These are phyloP conservation scores for Quercus aquifolioides DNA, from an alignment of 306 rosid species.

Conservation along the genomic window DNA sequence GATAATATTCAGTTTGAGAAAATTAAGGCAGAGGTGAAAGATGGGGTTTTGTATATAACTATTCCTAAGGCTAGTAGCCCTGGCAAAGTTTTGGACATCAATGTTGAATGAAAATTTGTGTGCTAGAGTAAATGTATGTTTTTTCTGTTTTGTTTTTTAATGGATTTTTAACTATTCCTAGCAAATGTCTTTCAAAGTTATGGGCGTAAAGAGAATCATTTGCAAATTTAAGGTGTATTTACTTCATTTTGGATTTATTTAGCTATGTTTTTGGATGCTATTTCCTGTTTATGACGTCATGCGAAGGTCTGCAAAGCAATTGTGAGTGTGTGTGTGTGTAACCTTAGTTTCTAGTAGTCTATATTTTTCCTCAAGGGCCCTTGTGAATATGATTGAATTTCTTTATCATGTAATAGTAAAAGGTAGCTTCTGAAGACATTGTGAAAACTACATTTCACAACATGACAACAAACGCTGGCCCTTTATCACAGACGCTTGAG, in stretches of 20 bases:
- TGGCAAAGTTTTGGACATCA: conserved; percentile 45
- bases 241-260: background rate
- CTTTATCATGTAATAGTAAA: too few species aligned
- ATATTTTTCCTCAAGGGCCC: too few species aligned
- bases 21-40: conserved; percentile 74
- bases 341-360: too few species aligned
- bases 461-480: too few species aligned
- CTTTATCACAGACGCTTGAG: too few species aligned
- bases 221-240: background rate
- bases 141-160: too few species aligned
- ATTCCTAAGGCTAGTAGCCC: conserved; percentile 45
- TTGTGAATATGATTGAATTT: too few species aligned
- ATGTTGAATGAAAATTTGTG: conserved; percentile 40
- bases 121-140: background rate
- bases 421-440: too few species aligned
- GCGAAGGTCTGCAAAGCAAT: too few species aligned
- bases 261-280: background rate
- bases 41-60: conserved; percentile 75
- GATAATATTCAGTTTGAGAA: conserved; percentile 68
- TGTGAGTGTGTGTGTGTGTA: too few species aligned
- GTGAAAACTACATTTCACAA: too few species aligned
- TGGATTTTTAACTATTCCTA: background rate
- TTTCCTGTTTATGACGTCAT: background rate
- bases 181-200: background rate
- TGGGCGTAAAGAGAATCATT: background rate